Evolutionary conservation across 768 basidiomycete species (phyloP).

Genomic region (Hygrophorus russula): DNA sequence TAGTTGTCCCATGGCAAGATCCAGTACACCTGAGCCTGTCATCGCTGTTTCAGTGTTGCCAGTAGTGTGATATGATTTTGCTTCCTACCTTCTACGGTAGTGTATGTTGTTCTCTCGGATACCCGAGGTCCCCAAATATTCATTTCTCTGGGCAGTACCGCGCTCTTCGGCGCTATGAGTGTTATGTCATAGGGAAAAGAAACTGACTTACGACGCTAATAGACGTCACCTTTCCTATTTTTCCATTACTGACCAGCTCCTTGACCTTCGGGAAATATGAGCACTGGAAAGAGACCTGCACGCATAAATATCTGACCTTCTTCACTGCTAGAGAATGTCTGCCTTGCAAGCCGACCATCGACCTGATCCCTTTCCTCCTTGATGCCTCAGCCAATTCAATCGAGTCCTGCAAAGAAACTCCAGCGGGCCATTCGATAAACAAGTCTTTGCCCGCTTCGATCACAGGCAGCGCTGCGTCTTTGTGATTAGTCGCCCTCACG

Average conservation of each 20-base stretch:
- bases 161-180: conserved; percentile 1
- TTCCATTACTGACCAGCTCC: conserved; percentile 17
- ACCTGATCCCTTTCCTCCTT: conserved; percentile 17
- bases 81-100: neutral
- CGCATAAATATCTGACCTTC: conserved; percentile 15
- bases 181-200: neutral
- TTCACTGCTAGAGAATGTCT: conserved; percentile 16
- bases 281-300: neutral
- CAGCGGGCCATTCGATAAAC: conserved; percentile 31
- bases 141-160: conserved; percentile 6
- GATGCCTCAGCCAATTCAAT: conserved; percentile 21
- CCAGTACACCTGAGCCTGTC: conserved; percentile 15
- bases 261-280: conserved; percentile 14
- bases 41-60: neutral
- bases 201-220: conserved; percentile 13
- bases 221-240: conserved; percentile 20
- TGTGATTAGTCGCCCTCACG: conserved; percentile 23
- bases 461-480: conserved; percentile 17
- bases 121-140: no score
- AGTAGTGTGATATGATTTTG: neutral
- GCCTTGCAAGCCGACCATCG: conserved; percentile 25
- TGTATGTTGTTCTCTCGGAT: conserved; percentile 1
- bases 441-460: conserved; percentile 26
- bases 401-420: conserved; percentile 19
- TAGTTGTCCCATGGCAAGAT: conserved; percentile 18